Conservation (phyloP, 495 filamentous ascomycete species). For the Elasticomyces elasticus region DNA sequence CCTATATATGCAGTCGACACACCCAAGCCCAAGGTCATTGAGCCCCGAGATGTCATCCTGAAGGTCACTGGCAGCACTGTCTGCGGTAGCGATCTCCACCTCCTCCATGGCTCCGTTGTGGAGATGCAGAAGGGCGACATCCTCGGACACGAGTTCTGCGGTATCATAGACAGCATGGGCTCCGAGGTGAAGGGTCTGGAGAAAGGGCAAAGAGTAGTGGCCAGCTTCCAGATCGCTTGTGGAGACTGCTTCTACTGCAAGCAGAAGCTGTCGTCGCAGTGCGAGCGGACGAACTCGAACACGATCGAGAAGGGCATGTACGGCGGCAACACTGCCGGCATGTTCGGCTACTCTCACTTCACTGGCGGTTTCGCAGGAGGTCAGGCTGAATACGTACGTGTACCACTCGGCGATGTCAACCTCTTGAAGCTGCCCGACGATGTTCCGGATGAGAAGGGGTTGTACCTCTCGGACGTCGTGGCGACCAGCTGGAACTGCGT, state of each 20-base stretch:
- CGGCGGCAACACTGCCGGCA: conserved; percentile 53
- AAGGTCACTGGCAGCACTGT: conserved; percentile 79
- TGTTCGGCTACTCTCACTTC: conserved; percentile 68
- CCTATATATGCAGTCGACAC: conserved; percentile 38
- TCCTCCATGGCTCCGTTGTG: conserved; percentile 61
- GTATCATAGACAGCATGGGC: conserved; percentile 65
- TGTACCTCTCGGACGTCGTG: conserved; percentile 75
- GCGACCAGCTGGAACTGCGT: conserved; percentile 72
- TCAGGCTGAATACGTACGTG: conserved; percentile 78
- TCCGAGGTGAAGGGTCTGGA: conserved; percentile 47
- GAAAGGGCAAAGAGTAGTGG: conserved; percentile 70
- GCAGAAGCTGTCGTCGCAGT: conserved; percentile 63
- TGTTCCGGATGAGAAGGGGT: conserved; percentile 77
- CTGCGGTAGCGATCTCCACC: conserved; percentile 78
- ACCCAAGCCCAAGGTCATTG: conserved; percentile 60
- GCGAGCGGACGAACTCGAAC: conserved; percentile 68
- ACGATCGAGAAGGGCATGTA: conserved; percentile 60
- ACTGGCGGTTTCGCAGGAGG: conserved; percentile 84
- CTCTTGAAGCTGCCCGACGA: conserved; percentile 67
- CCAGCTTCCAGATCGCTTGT: conserved; percentile 78
- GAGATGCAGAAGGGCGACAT: conserved; percentile 77
- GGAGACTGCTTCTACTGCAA: conserved; percentile 68
- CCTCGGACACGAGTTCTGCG: conserved; percentile 83
- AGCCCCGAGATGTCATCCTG: conserved; percentile 69
- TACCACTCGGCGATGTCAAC: conserved; percentile 75